Percentiles rank a stretch among this genome's conserved stretches.
Conservation (phyloP, 2,329 filamentous ascomycete species). For the Stagonosporopsis tanaceti region DNA sequence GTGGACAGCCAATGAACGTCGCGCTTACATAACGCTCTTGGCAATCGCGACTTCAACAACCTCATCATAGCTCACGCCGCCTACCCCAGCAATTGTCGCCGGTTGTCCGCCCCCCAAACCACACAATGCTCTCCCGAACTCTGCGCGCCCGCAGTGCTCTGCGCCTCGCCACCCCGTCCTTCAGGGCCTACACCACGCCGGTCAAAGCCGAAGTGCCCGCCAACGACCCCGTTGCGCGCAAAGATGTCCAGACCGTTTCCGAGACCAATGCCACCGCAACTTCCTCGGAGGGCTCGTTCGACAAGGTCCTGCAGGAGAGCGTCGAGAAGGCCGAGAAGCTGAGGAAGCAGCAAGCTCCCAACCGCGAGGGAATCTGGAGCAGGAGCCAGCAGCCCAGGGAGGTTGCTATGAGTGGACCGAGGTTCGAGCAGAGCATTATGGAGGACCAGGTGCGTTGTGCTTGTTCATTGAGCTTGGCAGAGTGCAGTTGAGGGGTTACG, state of each 20-base stretch:
- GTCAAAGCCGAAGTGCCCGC: conserved; percentile 64
- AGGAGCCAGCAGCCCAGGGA: conserved; percentile 82
- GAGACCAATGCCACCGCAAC: conserved; percentile 67
- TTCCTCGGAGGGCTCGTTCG: conserved; percentile 58
- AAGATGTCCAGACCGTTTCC: conserved; percentile 61
- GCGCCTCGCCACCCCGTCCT: conserved; percentile 34
- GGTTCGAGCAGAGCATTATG: conserved; percentile 98
- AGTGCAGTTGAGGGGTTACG: conserved; percentile 1
- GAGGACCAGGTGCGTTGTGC: conserved; percentile 76
- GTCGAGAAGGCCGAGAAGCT: conserved; percentile 62
- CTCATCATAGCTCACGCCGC: conserved; percentile 18
- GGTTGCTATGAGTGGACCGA: conserved; percentile 87
- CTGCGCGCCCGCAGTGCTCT: conserved; percentile 40
- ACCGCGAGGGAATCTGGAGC: conserved; percentile 83
- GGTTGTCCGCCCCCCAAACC: conserved; percentile 9
- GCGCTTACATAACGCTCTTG: conserved; percentile 21
- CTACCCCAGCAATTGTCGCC: conserved; percentile 5
- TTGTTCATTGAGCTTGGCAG: neutral
- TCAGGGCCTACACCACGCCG: conserved; percentile 37
- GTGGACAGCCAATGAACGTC: conserved; percentile 2
- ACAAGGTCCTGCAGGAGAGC: conserved; percentile 64
- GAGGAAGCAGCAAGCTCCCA: conserved; percentile 80
- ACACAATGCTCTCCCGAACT: conserved; percentile 37
- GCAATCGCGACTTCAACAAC: conserved; percentile 10
- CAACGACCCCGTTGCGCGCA: conserved; percentile 66